These are phyloP conservation scores for Bipolaris victoriae DNA, from an alignment of 2,329 filamentous ascomycete species.

Conservation along the genomic window DNA sequence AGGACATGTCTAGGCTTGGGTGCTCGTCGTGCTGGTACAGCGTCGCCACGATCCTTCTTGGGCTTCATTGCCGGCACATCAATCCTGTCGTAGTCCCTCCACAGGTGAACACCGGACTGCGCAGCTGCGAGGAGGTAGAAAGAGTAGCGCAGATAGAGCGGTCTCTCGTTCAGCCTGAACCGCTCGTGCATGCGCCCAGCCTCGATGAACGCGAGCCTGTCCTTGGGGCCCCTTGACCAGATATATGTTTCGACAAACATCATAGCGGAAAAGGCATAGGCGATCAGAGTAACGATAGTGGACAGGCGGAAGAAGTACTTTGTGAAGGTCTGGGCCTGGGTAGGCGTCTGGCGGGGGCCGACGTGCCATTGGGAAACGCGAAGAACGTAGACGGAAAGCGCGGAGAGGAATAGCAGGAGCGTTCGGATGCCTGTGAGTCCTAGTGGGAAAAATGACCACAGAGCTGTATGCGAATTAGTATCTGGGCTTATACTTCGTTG, in stretches of 20 bases:
- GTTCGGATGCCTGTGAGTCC: conserved; percentile 77
- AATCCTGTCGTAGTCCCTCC: conserved; percentile 74
- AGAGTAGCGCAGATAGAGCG: conserved; percentile 77
- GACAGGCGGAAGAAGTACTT: conserved; percentile 64
- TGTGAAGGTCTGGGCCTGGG: conserved; percentile 68
- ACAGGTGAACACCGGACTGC: conserved; percentile 75
- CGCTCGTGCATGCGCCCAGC: conserved; percentile 70
- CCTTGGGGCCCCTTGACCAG: conserved; percentile 66
- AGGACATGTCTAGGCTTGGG: conserved; percentile 31
- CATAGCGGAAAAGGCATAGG: conserved; percentile 79
- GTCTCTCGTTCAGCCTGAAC: conserved; percentile 80
- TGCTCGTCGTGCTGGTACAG: conserved; percentile 8
- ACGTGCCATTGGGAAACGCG: conserved; percentile 82
- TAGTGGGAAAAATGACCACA: conserved; percentile 88
- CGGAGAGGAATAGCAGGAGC: conserved; percentile 75
- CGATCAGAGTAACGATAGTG: conserved; percentile 72
- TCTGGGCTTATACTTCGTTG: neutral
- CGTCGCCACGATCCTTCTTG: conserved; percentile 25
- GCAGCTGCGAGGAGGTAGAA: conserved; percentile 70
- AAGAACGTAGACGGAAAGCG: conserved; percentile 79
- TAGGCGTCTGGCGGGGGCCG: conserved; percentile 67
- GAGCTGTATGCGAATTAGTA: conserved; percentile 57
- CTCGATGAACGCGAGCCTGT: conserved; percentile 75
- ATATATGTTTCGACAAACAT: conserved; percentile 83
- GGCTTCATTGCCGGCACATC: conserved; percentile 51